Evolutionary conservation across 2,329 filamentous ascomycete genomes (phyloP).

Genomic region (Parastagonospora avenae): DNA sequence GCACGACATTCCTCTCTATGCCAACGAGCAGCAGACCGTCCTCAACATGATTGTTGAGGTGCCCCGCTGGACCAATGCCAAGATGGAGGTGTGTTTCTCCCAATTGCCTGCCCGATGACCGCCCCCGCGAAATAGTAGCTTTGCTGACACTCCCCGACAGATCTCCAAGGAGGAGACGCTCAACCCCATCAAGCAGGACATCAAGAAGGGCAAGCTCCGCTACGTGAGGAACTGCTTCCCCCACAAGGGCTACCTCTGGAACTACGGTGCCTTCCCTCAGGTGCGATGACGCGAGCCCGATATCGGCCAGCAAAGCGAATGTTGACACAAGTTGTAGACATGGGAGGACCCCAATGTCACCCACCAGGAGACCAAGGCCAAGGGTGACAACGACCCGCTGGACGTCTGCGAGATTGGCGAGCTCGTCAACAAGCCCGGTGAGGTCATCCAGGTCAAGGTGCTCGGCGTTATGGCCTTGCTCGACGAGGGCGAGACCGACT

Average conservation of each 20-base stretch:
- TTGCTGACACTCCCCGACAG: conserved; percentile 55
- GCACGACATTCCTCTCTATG: conserved; percentile 98
- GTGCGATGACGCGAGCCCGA: conserved; percentile 58
- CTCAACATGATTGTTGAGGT: conserved; percentile 99
- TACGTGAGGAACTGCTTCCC: conserved; percentile 99
- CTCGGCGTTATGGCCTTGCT: conserved; percentile 99
- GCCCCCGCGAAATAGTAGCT: conserved; percentile 14
- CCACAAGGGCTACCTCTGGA: conserved; percentile 99
- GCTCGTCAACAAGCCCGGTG: conserved; percentile 91
- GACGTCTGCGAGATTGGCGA: conserved; percentile 99
- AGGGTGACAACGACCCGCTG: conserved; percentile 98
- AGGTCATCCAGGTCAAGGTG: conserved; percentile 99
- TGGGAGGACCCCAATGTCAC: conserved; percentile 98
- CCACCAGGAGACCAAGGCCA: conserved; percentile 99
- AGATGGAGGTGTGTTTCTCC: conserved; percentile 81
- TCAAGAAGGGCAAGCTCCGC: conserved; percentile 99
- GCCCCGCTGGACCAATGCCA: conserved; percentile 98
- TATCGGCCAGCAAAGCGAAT: conserved; percentile 28
- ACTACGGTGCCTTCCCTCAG: conserved; percentile 99
- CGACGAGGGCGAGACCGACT: conserved; percentile 99
- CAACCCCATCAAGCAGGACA: conserved; percentile 99
- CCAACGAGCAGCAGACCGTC: conserved; percentile 93
- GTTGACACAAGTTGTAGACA: conserved; percentile 65
- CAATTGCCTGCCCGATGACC: conserved; percentile 10
- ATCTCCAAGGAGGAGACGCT: conserved; percentile 98